Percentiles rank a stretch among this genome's conserved stretches.
phyloP scores from a whole-genome alignment of 495 filamentous ascomycete genomes.

The Podospora didyma region DNA sequence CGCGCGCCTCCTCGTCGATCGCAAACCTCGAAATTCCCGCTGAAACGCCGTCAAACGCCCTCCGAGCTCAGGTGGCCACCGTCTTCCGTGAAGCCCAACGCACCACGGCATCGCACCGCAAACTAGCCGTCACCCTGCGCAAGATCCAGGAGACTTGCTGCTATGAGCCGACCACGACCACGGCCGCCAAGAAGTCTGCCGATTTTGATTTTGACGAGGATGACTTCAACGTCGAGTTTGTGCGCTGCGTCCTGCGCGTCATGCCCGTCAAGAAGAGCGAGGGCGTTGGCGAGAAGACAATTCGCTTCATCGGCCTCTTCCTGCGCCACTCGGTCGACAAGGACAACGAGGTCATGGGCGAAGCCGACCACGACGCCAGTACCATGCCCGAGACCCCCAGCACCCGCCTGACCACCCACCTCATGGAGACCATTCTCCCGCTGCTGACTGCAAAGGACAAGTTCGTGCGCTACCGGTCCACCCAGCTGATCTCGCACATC shows the following conservation, averaged over 20 bases:
- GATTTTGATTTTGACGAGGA: conserved; percentile 66
- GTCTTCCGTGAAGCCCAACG: conserved; percentile 87
- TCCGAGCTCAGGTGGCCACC: conserved; percentile 71
- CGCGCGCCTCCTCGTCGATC: conserved; percentile 56
- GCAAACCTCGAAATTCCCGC: conserved; percentile 63
- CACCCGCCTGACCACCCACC: conserved; percentile 65
- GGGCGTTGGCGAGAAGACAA: conserved; percentile 75
- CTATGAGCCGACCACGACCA: conserved; percentile 66
- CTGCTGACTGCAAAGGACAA: conserved; percentile 83
- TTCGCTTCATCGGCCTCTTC: conserved; percentile 83
- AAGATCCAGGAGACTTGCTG: conserved; percentile 88
- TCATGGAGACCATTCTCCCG: conserved; percentile 66
- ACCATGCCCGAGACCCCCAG: conserved; percentile 75
- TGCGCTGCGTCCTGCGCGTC: conserved; percentile 73
- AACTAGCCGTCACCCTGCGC: conserved; percentile 77
- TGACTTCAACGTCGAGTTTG: conserved; percentile 83
- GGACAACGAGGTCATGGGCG: conserved; percentile 53
- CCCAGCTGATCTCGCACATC: conserved; percentile 79
- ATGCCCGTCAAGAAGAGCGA: conserved; percentile 91
- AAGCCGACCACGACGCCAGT: conserved; percentile 53
- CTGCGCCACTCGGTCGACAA: conserved; percentile 79
- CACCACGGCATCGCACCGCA: conserved; percentile 82
- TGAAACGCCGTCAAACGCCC: conserved; percentile 63
- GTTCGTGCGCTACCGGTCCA: conserved; percentile 81
- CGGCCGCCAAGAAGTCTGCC: conserved; percentile 42